Evolutionary conservation across 1,284 basidiomycete genomes (phyloP).

Genomic region (Moesziomyces globuligerus): DNA sequence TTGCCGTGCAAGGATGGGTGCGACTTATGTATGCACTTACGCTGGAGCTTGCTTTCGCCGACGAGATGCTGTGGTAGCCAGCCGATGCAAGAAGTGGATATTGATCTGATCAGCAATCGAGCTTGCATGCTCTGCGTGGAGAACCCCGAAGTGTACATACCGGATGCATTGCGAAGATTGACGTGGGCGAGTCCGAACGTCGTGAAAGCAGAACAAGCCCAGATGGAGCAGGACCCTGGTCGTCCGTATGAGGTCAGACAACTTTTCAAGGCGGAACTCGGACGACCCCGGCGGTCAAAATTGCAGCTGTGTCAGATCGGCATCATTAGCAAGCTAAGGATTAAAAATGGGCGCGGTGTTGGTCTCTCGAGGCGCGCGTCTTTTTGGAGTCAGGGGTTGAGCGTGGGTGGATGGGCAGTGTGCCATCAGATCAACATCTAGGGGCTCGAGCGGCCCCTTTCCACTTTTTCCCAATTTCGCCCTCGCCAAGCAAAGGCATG

Average conservation of each 20-base stretch:
- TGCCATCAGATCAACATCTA: neutral
- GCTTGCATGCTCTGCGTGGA: neutral
- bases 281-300: neutral
- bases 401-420: too few species aligned
- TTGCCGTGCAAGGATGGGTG: neutral
- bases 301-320: neutral
- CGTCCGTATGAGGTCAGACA: constrained; percentile 39
- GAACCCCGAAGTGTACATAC: constrained; percentile 7
- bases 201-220: constrained; percentile 1
- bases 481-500: neutral
- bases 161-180: constrained; percentile 37
- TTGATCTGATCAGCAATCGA: too few species aligned
- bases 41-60: constrained; percentile 46
- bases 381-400: neutral
- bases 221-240: constrained; percentile 7
- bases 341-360: neutral
- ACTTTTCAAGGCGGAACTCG: constrained; percentile 23
- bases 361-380: neutral
- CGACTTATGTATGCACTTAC: constrained; percentile 24
- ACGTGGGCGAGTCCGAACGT: neutral
- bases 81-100: neutral
- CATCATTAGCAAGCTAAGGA: too few species aligned
- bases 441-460: neutral
- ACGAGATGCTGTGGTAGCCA: constrained; percentile 33
- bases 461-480: neutral